These are phyloP conservation scores for Lonicera japonica DNA, from an alignment of 129 eudicot species.

Conservation along the genomic window DNA sequence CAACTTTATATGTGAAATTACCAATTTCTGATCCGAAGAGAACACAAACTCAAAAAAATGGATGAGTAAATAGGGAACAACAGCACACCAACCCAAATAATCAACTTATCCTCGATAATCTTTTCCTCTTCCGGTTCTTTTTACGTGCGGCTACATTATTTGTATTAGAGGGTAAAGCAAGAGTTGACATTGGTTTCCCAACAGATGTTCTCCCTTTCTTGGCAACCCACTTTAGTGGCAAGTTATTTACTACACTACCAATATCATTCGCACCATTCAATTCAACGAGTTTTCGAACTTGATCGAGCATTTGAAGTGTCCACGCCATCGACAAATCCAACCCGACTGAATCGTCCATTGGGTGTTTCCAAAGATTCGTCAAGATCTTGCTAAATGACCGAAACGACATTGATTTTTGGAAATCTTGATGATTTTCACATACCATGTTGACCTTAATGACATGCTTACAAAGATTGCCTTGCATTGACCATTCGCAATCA, in stretches of 20 bases:
- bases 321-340: conserved; percentile 72
- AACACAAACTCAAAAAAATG: too few species aligned
- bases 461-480: conserved; percentile 93
- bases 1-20: too few species aligned
- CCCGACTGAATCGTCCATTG: conserved; percentile 63
- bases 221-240: conserved; percentile 65
- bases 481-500: conserved; percentile 87
- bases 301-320: conserved; percentile 71
- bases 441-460: conserved; percentile 85
- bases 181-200: conserved; percentile 25
- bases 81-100: not conserved
- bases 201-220: conserved; percentile 50
- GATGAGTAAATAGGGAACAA: too few species aligned
- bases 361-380: conserved; percentile 39
- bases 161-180: conserved; percentile 19
- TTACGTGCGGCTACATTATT: conserved; percentile 26
- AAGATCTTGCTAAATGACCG: conserved; percentile 55
- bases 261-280: conserved; percentile 52
- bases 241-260: conserved; percentile 47
- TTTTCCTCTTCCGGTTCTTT: conserved; percentile 70
- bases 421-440: conserved; percentile 33
- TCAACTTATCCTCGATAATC: conserved; percentile 57
- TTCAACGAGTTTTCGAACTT: conserved; percentile 65
- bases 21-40: too few species aligned
- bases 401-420: conserved; percentile 53